Evolutionary conservation across 805 yeast species (phyloP).

Genomic region (Torulaspora quercuum): DNA sequence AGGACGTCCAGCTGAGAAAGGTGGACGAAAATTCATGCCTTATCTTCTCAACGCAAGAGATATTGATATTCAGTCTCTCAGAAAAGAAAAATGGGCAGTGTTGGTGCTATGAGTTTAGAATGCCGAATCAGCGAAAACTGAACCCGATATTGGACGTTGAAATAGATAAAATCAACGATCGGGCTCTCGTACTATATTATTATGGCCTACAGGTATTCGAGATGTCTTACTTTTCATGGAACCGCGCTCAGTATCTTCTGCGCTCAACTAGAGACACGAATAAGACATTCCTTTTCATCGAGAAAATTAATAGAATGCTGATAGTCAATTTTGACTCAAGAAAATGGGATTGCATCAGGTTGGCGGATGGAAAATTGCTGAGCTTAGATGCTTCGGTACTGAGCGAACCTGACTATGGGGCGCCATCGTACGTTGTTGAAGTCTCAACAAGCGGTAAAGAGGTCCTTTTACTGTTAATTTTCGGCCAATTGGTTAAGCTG

Average conservation of each 20-base stretch:
- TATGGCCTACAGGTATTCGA: constrained; percentile 26
- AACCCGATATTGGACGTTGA: constrained; percentile 24
- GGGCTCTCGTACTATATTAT: constrained; percentile 22
- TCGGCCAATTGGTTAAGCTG: constrained; percentile 17
- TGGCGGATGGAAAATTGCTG: constrained; percentile 28
- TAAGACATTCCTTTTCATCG: constrained; percentile 23
- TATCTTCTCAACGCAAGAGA: constrained; percentile 14
- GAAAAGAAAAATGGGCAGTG: neutral
- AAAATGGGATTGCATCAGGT: constrained; percentile 31
- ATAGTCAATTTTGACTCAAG: constrained; percentile 21
- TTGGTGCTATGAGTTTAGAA: constrained; percentile 16
- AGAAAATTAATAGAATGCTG: constrained; percentile 29
- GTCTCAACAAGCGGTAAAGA: constrained; percentile 1
- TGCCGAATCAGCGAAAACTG: constrained; percentile 19
- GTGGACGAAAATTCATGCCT: constrained; percentile 10
- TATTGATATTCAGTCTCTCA: constrained; percentile 5
- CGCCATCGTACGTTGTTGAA: constrained; percentile 17
- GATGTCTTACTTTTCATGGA: constrained; percentile 24
- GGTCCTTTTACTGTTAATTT: constrained; percentile 16
- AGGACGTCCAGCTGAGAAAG: constrained; percentile 16
- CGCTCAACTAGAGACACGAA: constrained; percentile 26
- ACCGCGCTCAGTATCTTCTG: constrained; percentile 23
- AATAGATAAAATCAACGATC: constrained; percentile 7
- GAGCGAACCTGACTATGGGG: constrained; percentile 1
- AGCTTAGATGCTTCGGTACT: constrained; percentile 20